Evolutionary conservation across 75 land plant genomes (phyloP), one percentile per base, ranked within the genome.

Genomic region (Sequoiadendron giganteum): DNA sequence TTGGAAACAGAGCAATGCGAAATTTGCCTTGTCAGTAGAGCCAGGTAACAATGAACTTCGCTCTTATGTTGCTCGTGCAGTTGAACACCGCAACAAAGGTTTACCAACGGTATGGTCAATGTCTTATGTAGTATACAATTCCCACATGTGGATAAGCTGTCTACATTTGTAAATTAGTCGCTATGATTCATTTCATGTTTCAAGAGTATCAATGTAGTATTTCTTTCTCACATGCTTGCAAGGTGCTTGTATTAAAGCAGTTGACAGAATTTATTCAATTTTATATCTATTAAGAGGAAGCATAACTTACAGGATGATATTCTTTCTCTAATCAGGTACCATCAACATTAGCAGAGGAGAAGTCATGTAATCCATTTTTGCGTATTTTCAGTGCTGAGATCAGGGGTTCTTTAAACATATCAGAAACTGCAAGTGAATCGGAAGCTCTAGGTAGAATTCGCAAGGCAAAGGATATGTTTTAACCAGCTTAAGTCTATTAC

Each of bases 1-100:
- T 19, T 81, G 72, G 85, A 52, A 83, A 87, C 95, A 98, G 99
- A 94, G 99, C 49, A 98, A 96, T 92, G 96, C 98, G 34, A 97
- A 95, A 88, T 98, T 98, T 90, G 98, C 99, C n/a, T 87, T 95
- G 85, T 93, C 98, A 13, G 91, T 98, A 86, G 99, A 98, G 87
- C 98, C 99, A 36, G 88, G 91, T 61, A 98, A 96, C 87, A 90
- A 86, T 73, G 94, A 90, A 1, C 94, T 98, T 84, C 86, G 88
- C 76, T 91, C 92, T 28, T 94, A 94, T 89, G 94, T 92, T 81
- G 89, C 95, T 52, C 88, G 94, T 55, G 94, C 95, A 8, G 91
- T 93, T 75, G 86, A 95, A 43, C 96, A 96, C 48, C 95, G 97
- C 21, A 93, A 87, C 77, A 94, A 94, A 85, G 94, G 93, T 76